Base-by-base conservation (phyloP, 257 asterid genomes). In the Buddleja alternifolia region DNA sequence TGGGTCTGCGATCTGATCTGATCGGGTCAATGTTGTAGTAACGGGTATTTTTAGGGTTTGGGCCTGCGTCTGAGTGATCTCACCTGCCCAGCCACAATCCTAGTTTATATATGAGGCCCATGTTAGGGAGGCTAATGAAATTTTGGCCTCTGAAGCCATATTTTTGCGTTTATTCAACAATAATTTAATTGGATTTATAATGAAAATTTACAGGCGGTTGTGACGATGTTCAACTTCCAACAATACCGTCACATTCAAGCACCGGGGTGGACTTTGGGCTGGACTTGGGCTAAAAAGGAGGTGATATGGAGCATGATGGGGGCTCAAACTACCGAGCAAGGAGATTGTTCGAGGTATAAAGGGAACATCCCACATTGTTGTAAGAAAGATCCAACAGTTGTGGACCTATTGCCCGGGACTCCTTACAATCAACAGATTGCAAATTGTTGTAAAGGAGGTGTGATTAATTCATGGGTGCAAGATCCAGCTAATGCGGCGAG, bases 261-360 rank as follows among this genome's bases (percentile, higher is more conserved):
- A 3, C 96, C 98, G 1, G 98, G 98, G 1, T 93, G 98, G 98
- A 80, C 89, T 11, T 62, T 90, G 84, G 97, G 97, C 1, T 93
- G 98, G 98, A 86, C 84, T 0, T 93, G 98, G 98, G 95, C 97
- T 1, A 86, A 90, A 72, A 88, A 92, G 61, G 96, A 92, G 82
- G 98, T 92, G 60, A 92, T 92, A 46, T 92, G 98, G 97, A 70
- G 70, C 81, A 86, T 86, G 96, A 69, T 85, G 80, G 98, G 98
- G 44, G 82, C 74, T 48, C 96, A 93, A 73, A 71, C 98, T 0
- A 88, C 96, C 0, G 97, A 93, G 48, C 98, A 93, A 77, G 98
- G 98, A 54, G 98, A 93, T 79, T 93, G 97, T 66, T 90, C 97
- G 2, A 90, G 66, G 72, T 88, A 47, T 10, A 88, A 88, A 71